Base-by-base conservation (phyloP, 2,329 filamentous ascomycete genomes). In the Arachnomyces sp. region DNA sequence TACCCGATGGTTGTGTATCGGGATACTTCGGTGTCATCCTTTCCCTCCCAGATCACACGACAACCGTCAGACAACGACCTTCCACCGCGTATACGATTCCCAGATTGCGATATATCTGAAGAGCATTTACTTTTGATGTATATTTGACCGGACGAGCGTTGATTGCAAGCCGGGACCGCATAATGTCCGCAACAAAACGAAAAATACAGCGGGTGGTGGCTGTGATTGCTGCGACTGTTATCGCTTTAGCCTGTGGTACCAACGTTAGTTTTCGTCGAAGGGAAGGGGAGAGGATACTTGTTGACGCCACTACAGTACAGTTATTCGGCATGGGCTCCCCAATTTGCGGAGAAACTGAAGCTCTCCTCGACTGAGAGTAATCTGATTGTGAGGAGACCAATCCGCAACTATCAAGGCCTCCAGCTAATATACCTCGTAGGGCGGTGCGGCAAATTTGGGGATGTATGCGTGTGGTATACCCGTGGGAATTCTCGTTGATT, bases 271-370 rank as follows among this genome's bases (percentile, higher is more conserved):
- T 30, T 12, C 25, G 39, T 45, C 9, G 5, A 25, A 25, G 20
- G 20, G 20, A 25, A 9, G 20, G 40, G 42, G 34, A 38, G 12
- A 32, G 31, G 28, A 38, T 31, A 35, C 31, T 46, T 53, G 25
- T 55, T 45, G 34, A 31, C 35, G 61, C 44, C 37, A 28, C 12
- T 38, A 36, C 57, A 95, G 87, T 96, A 98, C 77, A 90, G 89
- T 58, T 98, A 95, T 66, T 95, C 88, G 40, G 90, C 90, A 64
- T 98, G 92, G 89, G 88, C 86, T 11, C 92, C 92, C 14, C 89
- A 95, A 65, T 95, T 95, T 58, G 88, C 89, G 36, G 81, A 93
- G 55, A 81, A 77, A 52, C 72, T 98, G 53, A 80, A 83, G 58
- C 77, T 96, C 45, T 88, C 88, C 11, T 83, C 92, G n/a, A 96